These are phyloP conservation scores for Cenchrus purpureus DNA, from an alignment of 176 grass and related monocot genomes.

Conservation along the genomic window DNA sequence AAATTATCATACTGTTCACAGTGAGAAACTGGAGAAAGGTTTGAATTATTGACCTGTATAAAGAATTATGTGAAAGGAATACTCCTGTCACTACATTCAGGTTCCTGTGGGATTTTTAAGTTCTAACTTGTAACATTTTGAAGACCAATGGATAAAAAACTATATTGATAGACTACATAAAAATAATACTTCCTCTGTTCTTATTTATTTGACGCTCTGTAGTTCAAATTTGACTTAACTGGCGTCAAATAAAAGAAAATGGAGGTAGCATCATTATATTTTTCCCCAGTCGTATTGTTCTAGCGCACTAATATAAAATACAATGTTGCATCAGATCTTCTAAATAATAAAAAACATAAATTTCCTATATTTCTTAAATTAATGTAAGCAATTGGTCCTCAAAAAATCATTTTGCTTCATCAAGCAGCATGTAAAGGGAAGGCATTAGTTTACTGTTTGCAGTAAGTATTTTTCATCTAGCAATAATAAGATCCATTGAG, in stretches of 20 bases:
- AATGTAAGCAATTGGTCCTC: background rate
- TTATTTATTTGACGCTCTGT: background rate
- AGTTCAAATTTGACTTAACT: no score
- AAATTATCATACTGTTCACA: background rate
- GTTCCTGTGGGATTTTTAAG: background rate
- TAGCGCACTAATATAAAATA: background rate
- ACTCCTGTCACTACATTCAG: background rate
- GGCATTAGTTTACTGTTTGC: background rate
- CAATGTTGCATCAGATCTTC: background rate
- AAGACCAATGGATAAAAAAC: background rate
- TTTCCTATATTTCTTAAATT: background rate
- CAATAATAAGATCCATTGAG: background rate
- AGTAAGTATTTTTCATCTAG: background rate
- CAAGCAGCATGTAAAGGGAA: background rate
- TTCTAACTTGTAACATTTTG: background rate
- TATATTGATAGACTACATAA: background rate
- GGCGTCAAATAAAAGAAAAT: no score
- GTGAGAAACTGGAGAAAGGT: background rate
- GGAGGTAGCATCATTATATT: no score
- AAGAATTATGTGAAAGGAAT: constrained; percentile 5
- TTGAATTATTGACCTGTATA: background rate
- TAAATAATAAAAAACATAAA: background rate
- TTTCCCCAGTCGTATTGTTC: background rate
- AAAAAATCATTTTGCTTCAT: background rate
- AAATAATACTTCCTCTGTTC: background rate